Evolutionary conservation across 345 rosid species (phyloP).

Genomic region (Kandelia obovata): DNA sequence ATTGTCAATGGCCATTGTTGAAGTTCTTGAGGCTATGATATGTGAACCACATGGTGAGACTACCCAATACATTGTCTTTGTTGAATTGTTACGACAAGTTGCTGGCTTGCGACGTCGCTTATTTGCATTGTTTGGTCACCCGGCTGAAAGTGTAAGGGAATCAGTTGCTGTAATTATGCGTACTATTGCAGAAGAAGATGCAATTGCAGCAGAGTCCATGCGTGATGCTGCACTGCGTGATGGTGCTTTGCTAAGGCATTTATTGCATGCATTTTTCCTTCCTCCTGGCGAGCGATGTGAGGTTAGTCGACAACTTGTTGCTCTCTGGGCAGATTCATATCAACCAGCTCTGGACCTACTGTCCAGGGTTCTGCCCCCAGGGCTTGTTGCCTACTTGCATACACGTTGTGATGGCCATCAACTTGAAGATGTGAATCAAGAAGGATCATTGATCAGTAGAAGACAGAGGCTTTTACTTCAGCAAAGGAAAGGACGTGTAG

Average conservation of each 20-base stretch:
- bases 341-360: slow-evolving; percentile 87
- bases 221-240: slow-evolving; percentile 98
- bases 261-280: slow-evolving; percentile 81
- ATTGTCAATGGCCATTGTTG: slow-evolving; percentile 94
- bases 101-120: slow-evolving; percentile 95
- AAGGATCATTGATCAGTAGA: slow-evolving; percentile 69
- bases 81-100: slow-evolving; percentile 90
- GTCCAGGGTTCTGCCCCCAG: slow-evolving; percentile 96
- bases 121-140: slow-evolving; percentile 97
- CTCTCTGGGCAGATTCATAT: slow-evolving; percentile 99
- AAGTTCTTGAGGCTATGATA: slow-evolving; percentile 96
- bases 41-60: slow-evolving; percentile 99
- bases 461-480: slow-evolving; percentile 80
- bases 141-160: slow-evolving; percentile 98
- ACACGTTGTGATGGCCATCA: slow-evolving; percentile 69
- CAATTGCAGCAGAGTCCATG: slow-evolving; percentile 99
- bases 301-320: slow-evolving; percentile 98
- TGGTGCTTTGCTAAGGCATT: slow-evolving; percentile 97
- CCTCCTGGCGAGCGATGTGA: slow-evolving; percentile 92
- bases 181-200: slow-evolving; percentile 99
- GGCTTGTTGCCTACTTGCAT: slow-evolving; percentile 97
- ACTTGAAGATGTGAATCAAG: slow-evolving; percentile 59
- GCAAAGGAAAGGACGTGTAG: slow-evolving; percentile 76
- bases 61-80: slow-evolving; percentile 91
- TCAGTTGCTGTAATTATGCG: slow-evolving; percentile 97